phyloP scores from a whole-genome alignment of 495 filamentous ascomycete genomes.

The Beverwykella pulmonaria region DNA sequence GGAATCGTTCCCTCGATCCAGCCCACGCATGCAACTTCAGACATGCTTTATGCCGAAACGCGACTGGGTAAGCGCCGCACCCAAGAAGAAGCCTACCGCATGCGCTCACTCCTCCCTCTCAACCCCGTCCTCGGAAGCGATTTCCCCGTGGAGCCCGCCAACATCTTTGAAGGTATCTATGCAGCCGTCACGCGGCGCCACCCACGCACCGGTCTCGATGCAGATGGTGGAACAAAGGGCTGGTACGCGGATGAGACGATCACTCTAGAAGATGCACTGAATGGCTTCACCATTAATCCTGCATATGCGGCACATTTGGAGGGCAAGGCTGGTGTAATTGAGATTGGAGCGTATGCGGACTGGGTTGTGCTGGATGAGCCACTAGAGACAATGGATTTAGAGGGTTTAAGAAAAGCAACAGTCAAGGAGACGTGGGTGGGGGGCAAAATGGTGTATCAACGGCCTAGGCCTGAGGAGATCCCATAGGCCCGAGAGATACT shows the following conservation, averaged over 20 bases:
- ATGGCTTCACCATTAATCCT: conserved; percentile 58
- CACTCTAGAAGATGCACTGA: conserved; percentile 55
- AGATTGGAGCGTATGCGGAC: conserved; percentile 59
- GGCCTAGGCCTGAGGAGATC: conserved; percentile 17
- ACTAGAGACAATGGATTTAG: conserved; percentile 47
- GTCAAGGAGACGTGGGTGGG: conserved; percentile 68
- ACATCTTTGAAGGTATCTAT: conserved; percentile 63
- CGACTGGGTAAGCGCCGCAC: conserved; percentile 58
- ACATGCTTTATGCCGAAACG: conserved; percentile 60
- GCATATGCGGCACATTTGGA: conserved; percentile 55
- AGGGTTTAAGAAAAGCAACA: conserved; percentile 52
- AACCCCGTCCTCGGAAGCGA: conserved; percentile 61
- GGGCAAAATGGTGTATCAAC: conserved; percentile 50
- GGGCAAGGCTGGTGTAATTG: conserved; percentile 56
- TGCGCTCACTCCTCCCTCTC: conserved; percentile 54
- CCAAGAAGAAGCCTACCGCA: conserved; percentile 57
- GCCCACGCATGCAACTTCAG: conserved; percentile 68
- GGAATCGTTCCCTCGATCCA: conserved; percentile 69
- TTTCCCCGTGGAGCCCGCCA: conserved; percentile 67
- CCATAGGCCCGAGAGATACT: not conserved
- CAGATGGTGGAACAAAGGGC: conserved; percentile 49
- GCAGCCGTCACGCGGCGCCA: conserved; percentile 60
- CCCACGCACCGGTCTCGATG: conserved; percentile 54
- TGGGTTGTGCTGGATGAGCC: conserved; percentile 62
- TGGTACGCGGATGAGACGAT: conserved; percentile 60